Conservation (phyloP, 768 basidiomycete species). For the Glaciozyma martinii region DNA sequence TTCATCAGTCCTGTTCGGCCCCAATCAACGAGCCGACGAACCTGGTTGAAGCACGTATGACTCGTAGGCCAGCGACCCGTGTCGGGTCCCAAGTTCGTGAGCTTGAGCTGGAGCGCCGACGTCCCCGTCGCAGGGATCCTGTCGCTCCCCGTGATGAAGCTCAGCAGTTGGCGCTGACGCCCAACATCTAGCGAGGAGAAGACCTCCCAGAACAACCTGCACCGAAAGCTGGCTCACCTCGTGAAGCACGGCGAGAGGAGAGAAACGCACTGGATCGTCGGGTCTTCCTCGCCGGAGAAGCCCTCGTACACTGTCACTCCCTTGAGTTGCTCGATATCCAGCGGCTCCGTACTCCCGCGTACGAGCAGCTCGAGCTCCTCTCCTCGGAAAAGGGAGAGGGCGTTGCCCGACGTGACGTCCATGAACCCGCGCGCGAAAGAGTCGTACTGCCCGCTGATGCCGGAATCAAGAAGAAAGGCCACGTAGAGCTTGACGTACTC, state of each 20-base stretch:
- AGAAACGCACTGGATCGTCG: conserved; percentile 23
- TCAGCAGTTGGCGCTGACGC: conserved; percentile 26
- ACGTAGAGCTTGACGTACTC: conserved; percentile 21
- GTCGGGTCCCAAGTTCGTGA: conserved; percentile 2
- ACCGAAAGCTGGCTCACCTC: neutral
- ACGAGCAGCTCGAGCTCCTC: conserved; percentile 36
- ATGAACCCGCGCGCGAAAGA: conserved; percentile 30
- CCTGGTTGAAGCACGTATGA: conserved; percentile 34
- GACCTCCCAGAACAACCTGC: conserved; percentile 23
- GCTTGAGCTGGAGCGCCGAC: conserved; percentile 18
- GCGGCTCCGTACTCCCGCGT: conserved; percentile 27
- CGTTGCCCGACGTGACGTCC: conserved; percentile 30
- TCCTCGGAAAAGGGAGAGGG: conserved; percentile 30
- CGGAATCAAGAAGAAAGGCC: conserved; percentile 27
- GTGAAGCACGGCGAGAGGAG: neutral
- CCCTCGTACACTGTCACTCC: conserved; percentile 29
- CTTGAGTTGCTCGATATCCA: conserved; percentile 31
- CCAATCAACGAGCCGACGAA: neutral
- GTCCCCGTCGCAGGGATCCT: conserved; percentile 33
- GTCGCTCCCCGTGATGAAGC: conserved; percentile 33
- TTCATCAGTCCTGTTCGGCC: neutral
- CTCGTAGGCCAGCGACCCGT: conserved; percentile 2
- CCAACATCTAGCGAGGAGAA: neutral
- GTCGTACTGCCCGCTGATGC: conserved; percentile 27
- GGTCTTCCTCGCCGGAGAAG: conserved; percentile 11